Evolutionary conservation across 2,329 filamentous ascomycete genomes (phyloP).

Genomic region (Uncinocarpus reesii): DNA sequence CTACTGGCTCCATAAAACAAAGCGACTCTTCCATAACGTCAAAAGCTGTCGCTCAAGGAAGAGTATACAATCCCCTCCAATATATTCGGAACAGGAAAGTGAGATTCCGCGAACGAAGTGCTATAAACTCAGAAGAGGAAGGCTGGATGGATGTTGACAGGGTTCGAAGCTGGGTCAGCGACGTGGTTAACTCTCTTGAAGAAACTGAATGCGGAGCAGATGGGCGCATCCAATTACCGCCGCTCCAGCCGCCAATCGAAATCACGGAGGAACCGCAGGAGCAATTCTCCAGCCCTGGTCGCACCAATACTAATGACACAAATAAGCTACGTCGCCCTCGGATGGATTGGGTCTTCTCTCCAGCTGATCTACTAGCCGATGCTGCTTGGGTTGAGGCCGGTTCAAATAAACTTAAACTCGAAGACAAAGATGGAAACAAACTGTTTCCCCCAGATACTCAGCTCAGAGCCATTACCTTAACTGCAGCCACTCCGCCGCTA

Average conservation of each 20-base stretch:
- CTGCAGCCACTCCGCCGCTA: not conserved
- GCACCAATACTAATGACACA: conserved; percentile 30
- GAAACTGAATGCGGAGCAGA: conserved; percentile 38
- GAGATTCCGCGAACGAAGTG: conserved; percentile 63
- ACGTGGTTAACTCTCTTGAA: conserved; percentile 45
- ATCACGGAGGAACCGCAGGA: not conserved
- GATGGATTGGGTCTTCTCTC: conserved; percentile 74
- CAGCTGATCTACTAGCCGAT: conserved; percentile 80
- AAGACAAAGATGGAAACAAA: conserved; percentile 64
- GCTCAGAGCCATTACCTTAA: conserved; percentile 16
- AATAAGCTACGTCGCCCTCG: conserved; percentile 60
- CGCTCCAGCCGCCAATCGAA: conserved; percentile 25
- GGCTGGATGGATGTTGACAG: conserved; percentile 65
- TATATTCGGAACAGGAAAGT: conserved; percentile 84
- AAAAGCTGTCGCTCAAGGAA: conserved; percentile 36
- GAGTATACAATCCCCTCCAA: conserved; percentile 82
- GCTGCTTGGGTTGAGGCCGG: conserved; percentile 80
- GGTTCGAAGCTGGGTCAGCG: conserved; percentile 68
- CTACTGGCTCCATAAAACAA: conserved; percentile 14
- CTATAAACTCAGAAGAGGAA: conserved; percentile 62
- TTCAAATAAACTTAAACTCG: conserved; percentile 67
- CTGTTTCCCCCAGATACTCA: conserved; percentile 43
- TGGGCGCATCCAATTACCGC: conserved; percentile 37
- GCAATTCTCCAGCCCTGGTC: conserved; percentile 3
- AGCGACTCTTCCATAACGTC: not conserved